These are phyloP conservation scores for Candida anglica DNA, from an alignment of 805 yeast species.

Conservation along the genomic window DNA sequence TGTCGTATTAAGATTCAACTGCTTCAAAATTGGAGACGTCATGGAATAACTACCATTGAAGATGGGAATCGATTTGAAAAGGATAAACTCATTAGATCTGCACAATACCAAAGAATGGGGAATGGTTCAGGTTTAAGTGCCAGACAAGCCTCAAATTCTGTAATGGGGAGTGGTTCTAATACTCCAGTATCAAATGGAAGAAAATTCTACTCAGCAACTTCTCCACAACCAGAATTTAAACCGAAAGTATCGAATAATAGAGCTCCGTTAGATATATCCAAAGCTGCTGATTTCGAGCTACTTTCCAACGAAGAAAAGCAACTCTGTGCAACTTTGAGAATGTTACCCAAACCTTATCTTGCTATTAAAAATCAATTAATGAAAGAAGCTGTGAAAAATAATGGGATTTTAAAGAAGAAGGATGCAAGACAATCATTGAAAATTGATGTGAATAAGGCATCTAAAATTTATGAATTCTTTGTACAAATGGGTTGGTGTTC, in stretches of 20 bases:
- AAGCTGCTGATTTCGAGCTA: conserved; percentile 77
- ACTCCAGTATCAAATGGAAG: conserved; percentile 15
- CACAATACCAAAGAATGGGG: conserved; percentile 56
- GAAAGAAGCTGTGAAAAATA: conserved; percentile 79
- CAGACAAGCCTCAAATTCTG: conserved; percentile 15
- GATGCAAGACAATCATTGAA: conserved; percentile 80
- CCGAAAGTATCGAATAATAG: conserved; percentile 41
- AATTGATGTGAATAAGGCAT: conserved; percentile 82
- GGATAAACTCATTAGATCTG: conserved; percentile 69
- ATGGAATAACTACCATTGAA: conserved; percentile 82
- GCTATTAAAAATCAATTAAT: conserved; percentile 88
- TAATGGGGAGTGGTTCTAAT: conserved; percentile 14
- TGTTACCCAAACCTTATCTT: conserved; percentile 88
- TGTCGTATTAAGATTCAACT: conserved; percentile 81
- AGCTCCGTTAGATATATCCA: conserved; percentile 63
- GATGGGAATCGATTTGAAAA: conserved; percentile 83
- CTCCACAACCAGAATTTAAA: conserved; percentile 39
- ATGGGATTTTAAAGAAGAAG: conserved; percentile 79
- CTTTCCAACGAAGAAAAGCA: conserved; percentile 85
- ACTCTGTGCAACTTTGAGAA: conserved; percentile 76
- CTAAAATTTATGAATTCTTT: conserved; percentile 88
- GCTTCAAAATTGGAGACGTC: conserved; percentile 87
- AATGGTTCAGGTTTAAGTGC: conserved; percentile 28
- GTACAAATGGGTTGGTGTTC: conserved; percentile 86
- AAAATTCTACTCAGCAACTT: conserved; percentile 17